phyloP scores from a whole-genome alignment of 2,329 filamentous ascomycete species.

The Sclerotinia trifoliorum region DNA sequence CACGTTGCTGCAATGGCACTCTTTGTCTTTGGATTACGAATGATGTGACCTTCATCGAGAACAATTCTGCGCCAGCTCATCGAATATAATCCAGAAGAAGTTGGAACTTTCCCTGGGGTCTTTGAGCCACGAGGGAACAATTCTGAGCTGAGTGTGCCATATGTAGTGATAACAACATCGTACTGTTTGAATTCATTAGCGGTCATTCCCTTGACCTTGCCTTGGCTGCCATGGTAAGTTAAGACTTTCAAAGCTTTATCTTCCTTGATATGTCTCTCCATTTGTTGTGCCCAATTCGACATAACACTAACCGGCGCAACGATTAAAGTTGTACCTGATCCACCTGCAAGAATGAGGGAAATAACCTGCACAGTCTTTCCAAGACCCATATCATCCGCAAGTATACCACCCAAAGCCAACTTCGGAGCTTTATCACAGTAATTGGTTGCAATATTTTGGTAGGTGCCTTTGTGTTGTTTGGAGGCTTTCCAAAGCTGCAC shows the following conservation, averaged over 20 bases:
- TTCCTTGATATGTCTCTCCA: constrained; percentile 65
- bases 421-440: constrained; percentile 61
- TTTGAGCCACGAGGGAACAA: constrained; percentile 51
- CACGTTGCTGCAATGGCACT: constrained; percentile 65
- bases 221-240: constrained; percentile 68
- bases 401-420: constrained; percentile 76
- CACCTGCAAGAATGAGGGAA: constrained; percentile 64
- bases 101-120: constrained; percentile 43
- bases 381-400: constrained; percentile 93
- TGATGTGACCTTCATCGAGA: constrained; percentile 79
- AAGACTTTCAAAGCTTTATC: constrained; percentile 65
- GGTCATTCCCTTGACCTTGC: constrained; percentile 51
- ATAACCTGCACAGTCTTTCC: constrained; percentile 89
- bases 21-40: constrained; percentile 75
- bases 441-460: constrained; percentile 69
- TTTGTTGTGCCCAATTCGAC: constrained; percentile 86
- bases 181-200: constrained; percentile 59
- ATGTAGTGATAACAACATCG: constrained; percentile 81
- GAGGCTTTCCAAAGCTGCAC: constrained; percentile 75
- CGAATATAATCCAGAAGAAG: constrained; percentile 56
- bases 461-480: constrained; percentile 45
- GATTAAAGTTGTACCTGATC: constrained; percentile 68
- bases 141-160: constrained; percentile 72
- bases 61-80: constrained; percentile 76
- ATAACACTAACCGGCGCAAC: constrained; percentile 81